Percentiles rank a stretch among this genome's conserved stretches.
phyloP scores from a whole-genome alignment of 192 early-diverging fungal species.

The Lobosporangium transversale region DNA sequence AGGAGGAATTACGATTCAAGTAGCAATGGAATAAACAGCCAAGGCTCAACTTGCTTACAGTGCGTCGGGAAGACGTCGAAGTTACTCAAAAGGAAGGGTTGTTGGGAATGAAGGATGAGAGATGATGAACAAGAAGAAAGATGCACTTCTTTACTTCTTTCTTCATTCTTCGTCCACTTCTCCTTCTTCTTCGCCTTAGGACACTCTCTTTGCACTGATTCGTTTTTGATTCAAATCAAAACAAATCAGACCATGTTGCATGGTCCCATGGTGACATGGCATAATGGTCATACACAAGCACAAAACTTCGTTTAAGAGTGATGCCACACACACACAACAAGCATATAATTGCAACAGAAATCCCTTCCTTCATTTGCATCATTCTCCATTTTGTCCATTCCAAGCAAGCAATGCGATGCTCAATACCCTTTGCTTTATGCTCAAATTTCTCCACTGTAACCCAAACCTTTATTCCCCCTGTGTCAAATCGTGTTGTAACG shows the following conservation, averaged over 20 bases:
- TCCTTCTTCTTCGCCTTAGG: background rate
- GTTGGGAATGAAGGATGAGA: background rate
- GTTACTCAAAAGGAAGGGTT: background rate
- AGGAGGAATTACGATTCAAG: no score
- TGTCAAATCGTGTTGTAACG: no score
- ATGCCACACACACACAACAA: no score
- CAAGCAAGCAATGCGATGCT: constrained; percentile 46
- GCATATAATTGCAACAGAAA: no score
- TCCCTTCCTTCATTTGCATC: no score
- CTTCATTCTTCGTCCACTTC: background rate
- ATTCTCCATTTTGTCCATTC: constrained; percentile 41
- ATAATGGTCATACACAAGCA: constrained; percentile 4
- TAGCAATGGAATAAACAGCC: no score
- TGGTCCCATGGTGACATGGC: background rate
- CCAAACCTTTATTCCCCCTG: no score
- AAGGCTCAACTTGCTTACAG: no score
- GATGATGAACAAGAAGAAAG: constrained; percentile 3
- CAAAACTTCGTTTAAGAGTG: no score
- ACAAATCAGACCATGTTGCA: no score
- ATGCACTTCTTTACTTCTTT: background rate
- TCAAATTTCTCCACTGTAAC: background rate
- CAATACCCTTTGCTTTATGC: background rate
- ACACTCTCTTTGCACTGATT: background rate
- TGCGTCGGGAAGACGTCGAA: background rate
- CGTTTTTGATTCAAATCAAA: no score